These are phyloP conservation scores for Cornus florida DNA, from an alignment of 148 eudicot species.

Conservation along the genomic window DNA sequence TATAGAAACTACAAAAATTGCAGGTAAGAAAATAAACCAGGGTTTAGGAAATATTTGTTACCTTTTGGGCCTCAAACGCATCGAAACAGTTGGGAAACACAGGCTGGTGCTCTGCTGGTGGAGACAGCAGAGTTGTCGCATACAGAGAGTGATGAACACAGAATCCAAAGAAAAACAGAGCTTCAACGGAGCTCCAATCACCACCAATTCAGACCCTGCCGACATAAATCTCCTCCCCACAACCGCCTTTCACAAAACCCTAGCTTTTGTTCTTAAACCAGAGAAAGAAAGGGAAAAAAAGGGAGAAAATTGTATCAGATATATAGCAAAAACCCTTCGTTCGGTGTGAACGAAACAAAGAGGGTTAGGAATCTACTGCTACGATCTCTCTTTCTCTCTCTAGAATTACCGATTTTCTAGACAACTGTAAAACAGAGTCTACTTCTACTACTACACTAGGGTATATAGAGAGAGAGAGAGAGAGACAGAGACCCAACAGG, in stretches of 20 bases:
- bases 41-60: slow-evolving; percentile 21
- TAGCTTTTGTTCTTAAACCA: background rate
- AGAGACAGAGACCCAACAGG: background rate
- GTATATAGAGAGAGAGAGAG: background rate
- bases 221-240: slow-evolving; percentile 38
- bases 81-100: slow-evolving; percentile 54
- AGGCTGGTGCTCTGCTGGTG: slow-evolving; percentile 46
- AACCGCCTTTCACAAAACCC: slow-evolving; percentile 11
- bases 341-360: background rate
- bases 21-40: background rate
- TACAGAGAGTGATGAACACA: slow-evolving; percentile 18
- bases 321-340: slow-evolving; percentile 3
- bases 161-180: slow-evolving; percentile 30
- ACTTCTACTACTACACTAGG: background rate
- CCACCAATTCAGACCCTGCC: slow-evolving; percentile 42
- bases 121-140: slow-evolving; percentile 41
- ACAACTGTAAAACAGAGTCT: background rate
- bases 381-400: background rate
- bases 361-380: slow-evolving; percentile 24
- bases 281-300: background rate
- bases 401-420: background rate
- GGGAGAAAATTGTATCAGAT: background rate
- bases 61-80: slow-evolving; percentile 92
- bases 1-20: background rate
- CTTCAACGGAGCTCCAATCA: slow-evolving; percentile 50